Conservation (phyloP, 352 stramenopile species). For the Albugo laibachii region DNA sequence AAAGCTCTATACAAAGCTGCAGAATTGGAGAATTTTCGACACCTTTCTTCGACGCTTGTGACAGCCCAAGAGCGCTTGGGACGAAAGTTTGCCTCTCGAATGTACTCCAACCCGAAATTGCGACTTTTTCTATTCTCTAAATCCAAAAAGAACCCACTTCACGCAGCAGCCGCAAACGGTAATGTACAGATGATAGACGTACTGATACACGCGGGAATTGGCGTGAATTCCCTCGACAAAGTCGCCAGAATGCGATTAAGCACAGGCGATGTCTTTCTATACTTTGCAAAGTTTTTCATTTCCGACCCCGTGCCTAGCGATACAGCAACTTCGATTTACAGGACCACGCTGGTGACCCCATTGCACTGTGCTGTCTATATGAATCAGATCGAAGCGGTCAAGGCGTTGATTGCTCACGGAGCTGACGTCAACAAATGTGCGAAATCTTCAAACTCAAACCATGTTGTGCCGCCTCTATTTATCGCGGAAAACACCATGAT, state of each 20-base stretch:
- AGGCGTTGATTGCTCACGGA: constrained; percentile 33
- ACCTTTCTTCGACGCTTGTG: constrained; percentile 19
- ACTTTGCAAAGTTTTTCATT: constrained; percentile 44
- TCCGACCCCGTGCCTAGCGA: constrained; percentile 37
- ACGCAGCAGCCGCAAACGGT: constrained; percentile 38
- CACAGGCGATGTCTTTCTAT: too few relatives aligned
- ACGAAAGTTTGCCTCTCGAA: too few relatives aligned
- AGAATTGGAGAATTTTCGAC: not conserved
- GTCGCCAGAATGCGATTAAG: constrained; percentile 66
- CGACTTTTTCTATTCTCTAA: constrained; percentile 43
- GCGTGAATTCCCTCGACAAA: constrained; percentile 58
- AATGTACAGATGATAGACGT: constrained; percentile 34
- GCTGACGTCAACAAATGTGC: constrained; percentile 26
- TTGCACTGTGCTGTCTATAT: not conserved
- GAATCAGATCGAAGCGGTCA: constrained; percentile 20
- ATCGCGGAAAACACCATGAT: constrained; percentile 53
- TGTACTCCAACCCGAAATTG: constrained; percentile 13
- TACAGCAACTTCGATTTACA: not conserved
- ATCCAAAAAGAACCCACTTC: constrained; percentile 56
- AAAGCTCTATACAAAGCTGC: constrained; percentile 48
- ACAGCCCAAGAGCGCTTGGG: constrained; percentile 21
- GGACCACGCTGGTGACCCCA: not conserved
- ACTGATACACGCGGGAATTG: constrained; percentile 25
- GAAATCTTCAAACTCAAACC: constrained; percentile 21
- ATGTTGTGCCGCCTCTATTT: constrained; percentile 46